Evolutionary conservation across 148 eudicot genomes (phyloP).

Genomic region (Fagopyrum homotropicum): DNA sequence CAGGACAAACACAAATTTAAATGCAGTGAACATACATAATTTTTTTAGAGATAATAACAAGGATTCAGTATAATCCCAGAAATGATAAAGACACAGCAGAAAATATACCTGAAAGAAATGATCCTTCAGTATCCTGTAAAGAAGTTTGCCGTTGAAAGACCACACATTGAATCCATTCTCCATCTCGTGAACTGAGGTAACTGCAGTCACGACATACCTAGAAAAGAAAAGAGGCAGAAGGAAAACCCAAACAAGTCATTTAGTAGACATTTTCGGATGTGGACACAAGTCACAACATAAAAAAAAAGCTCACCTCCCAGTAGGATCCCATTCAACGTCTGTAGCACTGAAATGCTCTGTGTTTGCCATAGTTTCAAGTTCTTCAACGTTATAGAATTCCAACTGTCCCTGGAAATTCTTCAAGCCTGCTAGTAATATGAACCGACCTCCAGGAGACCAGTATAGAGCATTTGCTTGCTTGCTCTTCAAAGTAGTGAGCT

Average conservation of each 20-base stretch:
- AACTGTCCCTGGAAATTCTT: conserved; percentile 92
- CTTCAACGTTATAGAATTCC: conserved; percentile 90
- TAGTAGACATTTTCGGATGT: not conserved
- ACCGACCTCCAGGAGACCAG: conserved; percentile 91
- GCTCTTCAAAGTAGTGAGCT: conserved; percentile 75
- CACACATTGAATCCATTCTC: conserved; percentile 92
- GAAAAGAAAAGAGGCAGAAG: not conserved
- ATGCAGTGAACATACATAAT: not conserved
- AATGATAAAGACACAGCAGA: not conserved
- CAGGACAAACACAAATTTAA: not conserved
- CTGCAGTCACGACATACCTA: conserved; percentile 89
- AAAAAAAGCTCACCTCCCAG: conserved; percentile 63
- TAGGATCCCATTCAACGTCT: conserved; percentile 91
- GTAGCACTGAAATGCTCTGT: conserved; percentile 89
- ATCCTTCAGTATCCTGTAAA: conserved; percentile 74
- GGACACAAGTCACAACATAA: not conserved
- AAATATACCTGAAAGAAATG: conserved; percentile 85
- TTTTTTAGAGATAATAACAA: too few species aligned
- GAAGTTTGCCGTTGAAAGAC: conserved; percentile 86
- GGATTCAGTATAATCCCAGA: too few species aligned
- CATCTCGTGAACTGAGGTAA: conserved; percentile 95
- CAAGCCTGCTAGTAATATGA: conserved; percentile 74
- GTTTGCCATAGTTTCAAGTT: conserved; percentile 96
- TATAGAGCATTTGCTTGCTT: conserved; percentile 94
- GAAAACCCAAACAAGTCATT: not conserved